These are phyloP conservation scores for Thalassiosira profunda DNA, from an alignment of 108 stramenopile species.

Conservation along the genomic window DNA sequence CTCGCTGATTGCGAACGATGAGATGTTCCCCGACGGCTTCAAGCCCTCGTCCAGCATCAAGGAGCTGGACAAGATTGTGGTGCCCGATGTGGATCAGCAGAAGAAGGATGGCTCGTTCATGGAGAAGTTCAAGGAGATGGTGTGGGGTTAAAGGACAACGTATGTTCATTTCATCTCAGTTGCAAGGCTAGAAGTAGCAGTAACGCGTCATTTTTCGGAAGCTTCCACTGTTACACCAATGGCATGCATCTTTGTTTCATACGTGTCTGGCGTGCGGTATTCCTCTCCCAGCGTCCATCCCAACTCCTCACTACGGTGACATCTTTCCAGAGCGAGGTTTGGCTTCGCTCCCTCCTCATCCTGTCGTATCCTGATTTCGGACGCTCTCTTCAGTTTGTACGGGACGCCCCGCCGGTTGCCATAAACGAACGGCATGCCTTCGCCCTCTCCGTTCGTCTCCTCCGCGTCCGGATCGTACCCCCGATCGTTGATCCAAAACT, in stretches of 20 bases:
- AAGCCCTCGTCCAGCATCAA: constrained; percentile 54
- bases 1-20: constrained; percentile 49
- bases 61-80: constrained; percentile 56
- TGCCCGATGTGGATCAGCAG: constrained; percentile 61
- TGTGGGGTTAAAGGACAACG: constrained; percentile 23
- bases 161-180: no score
- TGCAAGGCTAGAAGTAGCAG: no score
- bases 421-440: constrained; percentile 64
- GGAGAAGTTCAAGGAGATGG: constrained; percentile 35
- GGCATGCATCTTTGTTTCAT: constrained; percentile 51
- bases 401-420: constrained; percentile 83
- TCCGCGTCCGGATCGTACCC: constrained; percentile 73
- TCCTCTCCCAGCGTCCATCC: constrained; percentile 78
- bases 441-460: not conserved
- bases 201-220: no score
- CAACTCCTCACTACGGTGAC: constrained; percentile 46
- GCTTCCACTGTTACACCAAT: no score
- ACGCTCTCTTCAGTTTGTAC: constrained; percentile 78
- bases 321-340: constrained; percentile 6
- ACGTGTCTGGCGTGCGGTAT: constrained; percentile 53
- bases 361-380: constrained; percentile 16
- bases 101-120: constrained; percentile 25
- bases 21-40: constrained; percentile 72
- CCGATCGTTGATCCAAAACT: constrained; percentile 89
- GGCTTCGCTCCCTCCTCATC: not conserved